phyloP scores from a whole-genome alignment of 192 early-diverging fungal genomes.

The Coemansia sp. region DNA sequence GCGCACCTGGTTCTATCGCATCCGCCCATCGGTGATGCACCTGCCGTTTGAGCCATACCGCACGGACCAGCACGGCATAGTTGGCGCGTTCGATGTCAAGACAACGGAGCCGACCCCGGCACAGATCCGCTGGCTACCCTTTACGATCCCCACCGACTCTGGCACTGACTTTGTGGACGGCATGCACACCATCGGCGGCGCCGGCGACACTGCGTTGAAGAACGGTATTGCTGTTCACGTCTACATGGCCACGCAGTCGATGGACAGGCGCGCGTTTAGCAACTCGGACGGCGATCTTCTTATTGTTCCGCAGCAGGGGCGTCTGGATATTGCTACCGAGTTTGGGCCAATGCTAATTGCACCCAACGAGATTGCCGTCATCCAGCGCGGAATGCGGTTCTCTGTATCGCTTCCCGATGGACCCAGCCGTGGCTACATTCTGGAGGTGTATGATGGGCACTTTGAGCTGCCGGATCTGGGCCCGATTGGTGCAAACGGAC shows the following conservation, averaged over 20 bases:
- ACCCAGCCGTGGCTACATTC: conserved; percentile 85
- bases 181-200: conserved; percentile 80
- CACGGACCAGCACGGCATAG: conserved; percentile 38
- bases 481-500: conserved; percentile 93
- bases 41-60: conserved; percentile 62
- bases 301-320: conserved; percentile 90
- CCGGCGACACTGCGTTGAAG: conserved; percentile 77
- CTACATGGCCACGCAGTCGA: conserved; percentile 75
- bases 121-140: conserved; percentile 93
- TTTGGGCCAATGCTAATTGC: conserved; percentile 79
- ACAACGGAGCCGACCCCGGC: conserved; percentile 75
- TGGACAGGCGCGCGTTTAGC: conserved; percentile 81
- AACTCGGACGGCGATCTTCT: conserved; percentile 93
- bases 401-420: conserved; percentile 78
- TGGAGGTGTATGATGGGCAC: conserved; percentile 86
- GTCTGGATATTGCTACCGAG: conserved; percentile 89
- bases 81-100: conserved; percentile 62
- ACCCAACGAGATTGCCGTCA: conserved; percentile 92
- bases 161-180: conserved; percentile 82
- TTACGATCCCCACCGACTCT: conserved; percentile 56
- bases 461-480: conserved; percentile 96
- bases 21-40: conserved; percentile 89
- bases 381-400: conserved; percentile 91
- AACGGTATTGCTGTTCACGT: conserved; percentile 85
- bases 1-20: conserved; percentile 93